These are phyloP conservation scores for Daldinia bambusicola DNA, from an alignment of 495 filamentous ascomycete genomes.

Conservation along the genomic window DNA sequence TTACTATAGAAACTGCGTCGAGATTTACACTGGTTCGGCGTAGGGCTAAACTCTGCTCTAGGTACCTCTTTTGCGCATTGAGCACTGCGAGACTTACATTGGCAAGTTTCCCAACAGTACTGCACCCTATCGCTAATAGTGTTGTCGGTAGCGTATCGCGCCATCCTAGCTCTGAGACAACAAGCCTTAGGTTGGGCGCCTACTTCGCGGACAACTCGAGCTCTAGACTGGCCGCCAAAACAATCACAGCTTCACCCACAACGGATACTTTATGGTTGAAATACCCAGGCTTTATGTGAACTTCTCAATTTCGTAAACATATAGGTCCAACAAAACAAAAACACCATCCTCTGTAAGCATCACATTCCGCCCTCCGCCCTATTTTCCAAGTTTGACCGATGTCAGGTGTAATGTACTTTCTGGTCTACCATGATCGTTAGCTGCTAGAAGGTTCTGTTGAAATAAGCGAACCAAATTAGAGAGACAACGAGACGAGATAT, in stretches of 20 bases:
- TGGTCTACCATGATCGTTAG: slow-evolving; percentile 16
- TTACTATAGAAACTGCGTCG: neutral
- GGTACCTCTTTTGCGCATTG: neutral
- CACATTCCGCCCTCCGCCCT: neutral
- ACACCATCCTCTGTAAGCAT: neutral
- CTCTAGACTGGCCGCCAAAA: too few species aligned
- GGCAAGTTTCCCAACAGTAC: too few species aligned
- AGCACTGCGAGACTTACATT: neutral
- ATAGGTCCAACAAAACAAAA: neutral
- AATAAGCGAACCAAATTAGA: neutral
- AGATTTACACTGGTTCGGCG: neutral
- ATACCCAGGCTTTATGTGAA: neutral
- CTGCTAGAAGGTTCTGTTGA: neutral
- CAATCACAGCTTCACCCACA: too few species aligned
- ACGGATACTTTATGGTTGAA: neutral
- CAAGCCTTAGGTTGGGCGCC: too few species aligned
- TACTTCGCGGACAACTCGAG: too few species aligned
- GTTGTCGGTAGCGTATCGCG: too few species aligned
- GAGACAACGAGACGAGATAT: neutral
- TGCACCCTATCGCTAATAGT: too few species aligned
- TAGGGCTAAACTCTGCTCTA: neutral
- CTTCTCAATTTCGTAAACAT: neutral
- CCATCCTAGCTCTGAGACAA: too few species aligned
- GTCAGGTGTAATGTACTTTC: neutral
- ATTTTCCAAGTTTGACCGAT: neutral